Evolutionary conservation across 1,284 basidiomycete species (phyloP), one percentile per base, ranked within the genome.

Genomic region (Apiotrichum mycotoxinovorans): DNA sequence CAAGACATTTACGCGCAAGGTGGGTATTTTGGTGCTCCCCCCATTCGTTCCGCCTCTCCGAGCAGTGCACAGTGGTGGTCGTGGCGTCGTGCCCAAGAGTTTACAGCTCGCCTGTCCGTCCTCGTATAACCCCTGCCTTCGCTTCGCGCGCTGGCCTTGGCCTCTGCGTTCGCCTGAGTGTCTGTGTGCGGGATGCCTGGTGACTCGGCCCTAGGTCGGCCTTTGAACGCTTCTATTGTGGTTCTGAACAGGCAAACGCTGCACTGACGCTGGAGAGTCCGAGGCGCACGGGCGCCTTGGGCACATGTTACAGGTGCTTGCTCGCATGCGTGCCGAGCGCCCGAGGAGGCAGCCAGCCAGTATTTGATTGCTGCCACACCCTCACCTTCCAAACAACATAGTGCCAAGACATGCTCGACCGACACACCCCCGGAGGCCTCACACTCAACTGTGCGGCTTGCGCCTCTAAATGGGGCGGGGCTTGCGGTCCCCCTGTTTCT

Each of bases 1-100:
- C 33, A 74, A 74, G 59, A 52, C 63, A 12, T 74, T 74, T 52
- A 71, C 70, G 11, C 56, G 72, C 51, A 74, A 72, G 60, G 72
- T 74, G 55, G 51, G 70, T 61, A 5, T 14, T 37, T 15, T 37
- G 14, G 35, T 37, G 9, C 11, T 7, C 8, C 8, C 17, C 35
- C 17, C 35, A 18, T 18, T 18, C 18, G 17, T 18, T 38, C 18
- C n/a, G n/a, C n/a, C n/a, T n/a, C n/a, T n/a, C n/a, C n/a, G n/a
- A n/a, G n/a, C n/a, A n/a, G n/a, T n/a, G n/a, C n/a, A n/a, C n/a
- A n/a, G n/a, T n/a, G n/a, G n/a, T n/a, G n/a, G n/a, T n/a, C n/a
- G n/a, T n/a, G n/a, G n/a, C n/a, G n/a, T n/a, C n/a, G n/a, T n/a
- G n/a, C n/a, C n/a, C n/a, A n/a, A n/a, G n/a, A n/a, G n/a, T n/a